phyloP scores from a whole-genome alignment of 2,329 filamentous ascomycete species.

The Sporothrix sp. region DNA sequence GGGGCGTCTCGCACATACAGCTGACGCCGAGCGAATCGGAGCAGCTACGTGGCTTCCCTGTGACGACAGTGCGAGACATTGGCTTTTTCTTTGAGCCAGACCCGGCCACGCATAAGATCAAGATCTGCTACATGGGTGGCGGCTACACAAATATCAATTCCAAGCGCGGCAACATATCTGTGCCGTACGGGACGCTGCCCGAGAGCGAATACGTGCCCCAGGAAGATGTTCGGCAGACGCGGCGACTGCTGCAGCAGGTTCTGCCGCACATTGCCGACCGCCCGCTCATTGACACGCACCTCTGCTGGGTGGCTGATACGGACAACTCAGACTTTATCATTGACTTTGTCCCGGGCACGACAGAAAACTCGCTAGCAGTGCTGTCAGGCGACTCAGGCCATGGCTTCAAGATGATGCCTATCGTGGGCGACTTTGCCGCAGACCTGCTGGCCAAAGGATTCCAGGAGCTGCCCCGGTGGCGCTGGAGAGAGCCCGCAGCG shows the following conservation, averaged over 20 bases:
- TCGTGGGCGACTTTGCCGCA: constrained; percentile 33
- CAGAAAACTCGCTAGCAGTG: constrained; percentile 38
- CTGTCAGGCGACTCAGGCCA: constrained; percentile 49
- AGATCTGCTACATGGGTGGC: constrained; percentile 49
- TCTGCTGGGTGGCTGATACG: constrained; percentile 58
- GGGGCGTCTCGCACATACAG: constrained; percentile 50
- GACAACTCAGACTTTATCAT: constrained; percentile 50
- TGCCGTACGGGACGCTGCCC: constrained; percentile 30
- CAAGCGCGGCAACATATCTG: constrained; percentile 5
- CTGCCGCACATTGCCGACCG: constrained; percentile 43
- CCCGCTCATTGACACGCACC: constrained; percentile 43
- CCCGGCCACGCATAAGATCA: constrained; percentile 45
- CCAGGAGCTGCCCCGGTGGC: neutral
- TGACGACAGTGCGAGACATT: constrained; percentile 50
- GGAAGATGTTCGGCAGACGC: constrained; percentile 42
- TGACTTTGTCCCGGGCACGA: constrained; percentile 44
- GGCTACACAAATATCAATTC: constrained; percentile 37
- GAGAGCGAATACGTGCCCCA: constrained; percentile 41
- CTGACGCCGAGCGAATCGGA: constrained; percentile 45
- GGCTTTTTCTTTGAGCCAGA: constrained; percentile 37
- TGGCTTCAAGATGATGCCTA: constrained; percentile 52
- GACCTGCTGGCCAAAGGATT: neutral
- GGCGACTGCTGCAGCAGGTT: constrained; percentile 40
- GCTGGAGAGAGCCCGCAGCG: neutral
- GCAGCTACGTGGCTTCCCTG: constrained; percentile 46